Evolutionary conservation across 2,329 filamentous ascomycete species (phyloP), one percentile per base, ranked within the genome.

Genomic region (Talaromyces sp.): DNA sequence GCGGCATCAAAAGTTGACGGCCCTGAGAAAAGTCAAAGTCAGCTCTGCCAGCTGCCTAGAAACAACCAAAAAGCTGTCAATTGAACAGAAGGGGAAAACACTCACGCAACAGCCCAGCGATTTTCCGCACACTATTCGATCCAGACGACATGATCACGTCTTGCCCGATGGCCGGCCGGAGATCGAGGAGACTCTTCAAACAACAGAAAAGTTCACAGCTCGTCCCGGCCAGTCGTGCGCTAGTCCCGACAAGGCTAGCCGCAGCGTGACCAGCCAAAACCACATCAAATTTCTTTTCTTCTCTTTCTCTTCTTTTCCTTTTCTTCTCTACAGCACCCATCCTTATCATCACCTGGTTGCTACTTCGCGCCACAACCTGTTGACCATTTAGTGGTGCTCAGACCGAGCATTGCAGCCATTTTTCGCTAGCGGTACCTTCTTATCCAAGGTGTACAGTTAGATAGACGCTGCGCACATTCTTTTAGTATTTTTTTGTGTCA

Each of bases 381-480:
- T 91, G 91, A 92, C 87, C 92, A 96, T 96, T 94, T 83, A 86
- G 78, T 78, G 80, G 86, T 94, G 92, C 90, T 90, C 75, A 96
- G 90, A 96, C 74, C 35, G 75, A 80, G 89, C 78, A 72, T 67
- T 79, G 87, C 89, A 90, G 89, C 88, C 89, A 90, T 90, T 92
- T 92, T 96, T 92, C 92, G 92, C 92, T 97, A 97, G 90, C 92
- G 86, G 90, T 88, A 88, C 90, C 91, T 92, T 90, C 85, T 79
- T 78, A 72, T 77, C 75, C 85, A 91, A 90, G 88, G 89, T 83
- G 85, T 88, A 87, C 88, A 83, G 91, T 93, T 96, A 96, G 92
- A 96, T 96, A 96, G 92, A 85, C 85, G 86, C 87, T 91, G 91
- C 88, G 83, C 76, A 96, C 90, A 96, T 69, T 62, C 54, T 59